Evolutionary conservation across 2,329 filamentous ascomycete genomes (phyloP).

Genomic region (Claviceps digitariae): DNA sequence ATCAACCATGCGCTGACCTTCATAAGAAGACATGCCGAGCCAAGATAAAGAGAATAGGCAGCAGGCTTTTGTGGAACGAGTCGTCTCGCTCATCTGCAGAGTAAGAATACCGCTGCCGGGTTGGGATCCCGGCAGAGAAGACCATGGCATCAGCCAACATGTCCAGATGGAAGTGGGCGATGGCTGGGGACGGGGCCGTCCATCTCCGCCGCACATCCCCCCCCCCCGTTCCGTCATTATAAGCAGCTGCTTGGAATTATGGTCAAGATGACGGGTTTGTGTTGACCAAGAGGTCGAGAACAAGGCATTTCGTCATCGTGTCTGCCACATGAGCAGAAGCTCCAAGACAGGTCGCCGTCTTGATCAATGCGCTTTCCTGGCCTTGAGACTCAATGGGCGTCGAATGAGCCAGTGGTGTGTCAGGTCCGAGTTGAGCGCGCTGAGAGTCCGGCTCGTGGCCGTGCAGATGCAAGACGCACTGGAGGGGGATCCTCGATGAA

Average conservation of each 20-base stretch:
- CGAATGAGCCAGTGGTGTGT: not conserved
- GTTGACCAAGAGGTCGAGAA: not conserved
- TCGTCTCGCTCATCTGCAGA: not conserved
- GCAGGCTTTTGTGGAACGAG: too few relatives aligned
- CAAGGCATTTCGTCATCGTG: not conserved
- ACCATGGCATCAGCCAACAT: not conserved
- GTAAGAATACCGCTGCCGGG: not conserved
- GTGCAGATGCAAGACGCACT: not conserved
- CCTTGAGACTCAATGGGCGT: too few relatives aligned
- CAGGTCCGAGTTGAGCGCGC: not conserved
- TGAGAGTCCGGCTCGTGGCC: not conserved
- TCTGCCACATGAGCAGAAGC: not conserved
- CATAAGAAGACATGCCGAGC: too few relatives aligned
- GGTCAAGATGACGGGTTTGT: not conserved
- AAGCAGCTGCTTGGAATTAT: not conserved
- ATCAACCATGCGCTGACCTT: too few relatives aligned
- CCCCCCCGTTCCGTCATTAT: not conserved
- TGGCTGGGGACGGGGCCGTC: not conserved
- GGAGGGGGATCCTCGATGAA: too few relatives aligned
- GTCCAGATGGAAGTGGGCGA: not conserved
- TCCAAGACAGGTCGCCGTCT: not conserved
- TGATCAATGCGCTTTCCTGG: not conserved
- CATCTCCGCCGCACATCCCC: not conserved
- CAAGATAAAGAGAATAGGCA: too few relatives aligned
- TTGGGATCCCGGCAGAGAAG: not conserved